Base-by-base conservation (phyloP, 2,329 filamentous ascomycete genomes). In the Xylariaceae sp. region DNA sequence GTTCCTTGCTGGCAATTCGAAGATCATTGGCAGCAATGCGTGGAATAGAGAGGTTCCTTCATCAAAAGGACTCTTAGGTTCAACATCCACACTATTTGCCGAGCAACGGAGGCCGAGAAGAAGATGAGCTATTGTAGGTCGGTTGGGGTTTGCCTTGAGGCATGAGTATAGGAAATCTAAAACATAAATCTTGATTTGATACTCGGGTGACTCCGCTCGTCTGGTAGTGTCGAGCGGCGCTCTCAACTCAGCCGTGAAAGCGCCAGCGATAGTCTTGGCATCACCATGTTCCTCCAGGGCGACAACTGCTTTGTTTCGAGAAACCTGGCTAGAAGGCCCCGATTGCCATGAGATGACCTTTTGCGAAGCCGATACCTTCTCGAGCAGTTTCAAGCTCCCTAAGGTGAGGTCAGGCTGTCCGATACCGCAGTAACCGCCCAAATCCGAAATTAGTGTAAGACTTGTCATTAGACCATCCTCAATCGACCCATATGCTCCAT, bases 391-490 rank as follows among this genome's bases (percentile, higher is more conserved):
- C 46, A 98, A 73, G 33, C 90, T 92, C 12, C 83, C 82, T 49
- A 95, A 74, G 0, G 88, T 88, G 42, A 98, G 73, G 12, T 86
- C 80, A 27, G 88, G 79, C 57, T 96, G 88, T 1, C 86, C 87
- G 44, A 91, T 84, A 12, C 89, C 87, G 56, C 90, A 92, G 64
- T 93, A 96, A 23, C 88, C 79, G 22, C 91, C 91, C 20, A 98
- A 72, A 54, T 93, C 85, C 3, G 90, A 83, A 33, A 97, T 79
- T 6, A 95, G 71, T 34, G 79, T 75, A 22, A 98, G 71, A 57
- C 93, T 85, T 47, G 85, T 89, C 32, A 95, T 75, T 17, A 98
- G 74, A 6, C 88, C 90, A 60, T 98, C 94, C 62, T 97, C 92
- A 58, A 98, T 92, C 1, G 86, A 91, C n/a, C 86, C 76, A 55